Conservation (phyloP, 2,329 filamentous ascomycete genomes). For the Aspergillus fischeri region DNA sequence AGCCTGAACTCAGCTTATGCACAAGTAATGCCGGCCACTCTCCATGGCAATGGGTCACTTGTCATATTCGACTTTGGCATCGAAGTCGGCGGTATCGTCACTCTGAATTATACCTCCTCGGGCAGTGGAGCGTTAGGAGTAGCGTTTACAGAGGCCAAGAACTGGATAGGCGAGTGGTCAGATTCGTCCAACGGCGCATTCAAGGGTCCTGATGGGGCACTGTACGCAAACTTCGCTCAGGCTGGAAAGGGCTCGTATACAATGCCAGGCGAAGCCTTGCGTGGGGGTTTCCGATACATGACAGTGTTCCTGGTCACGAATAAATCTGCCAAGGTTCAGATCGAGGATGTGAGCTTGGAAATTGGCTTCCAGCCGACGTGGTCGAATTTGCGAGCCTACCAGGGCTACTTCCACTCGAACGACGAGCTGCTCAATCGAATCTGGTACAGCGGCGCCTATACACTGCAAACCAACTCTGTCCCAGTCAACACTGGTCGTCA, state of each 20-base stretch:
- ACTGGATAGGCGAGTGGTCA: slow-evolving; percentile 46
- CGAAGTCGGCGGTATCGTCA: slow-evolving; percentile 55
- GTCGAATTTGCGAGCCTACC: slow-evolving; percentile 50
- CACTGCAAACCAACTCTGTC: slow-evolving; percentile 46
- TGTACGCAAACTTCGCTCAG: slow-evolving; percentile 35
- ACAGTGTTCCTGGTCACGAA: slow-evolving; percentile 37
- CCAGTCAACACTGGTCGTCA: slow-evolving; percentile 36
- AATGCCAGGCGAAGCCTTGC: too few species aligned
- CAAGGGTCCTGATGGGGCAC: slow-evolving; percentile 41
- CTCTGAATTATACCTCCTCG: slow-evolving; percentile 47
- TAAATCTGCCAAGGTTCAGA: slow-evolving; percentile 28
- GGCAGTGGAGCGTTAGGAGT: slow-evolving; percentile 39
- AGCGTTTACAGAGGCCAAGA: slow-evolving; percentile 47
- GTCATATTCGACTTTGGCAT: slow-evolving; percentile 57
- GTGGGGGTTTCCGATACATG: slow-evolving; percentile 26
- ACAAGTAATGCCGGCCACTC: too few species aligned
- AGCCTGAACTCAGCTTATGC: too few species aligned
- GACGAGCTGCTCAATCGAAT: slow-evolving; percentile 52
- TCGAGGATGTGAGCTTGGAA: slow-evolving; percentile 41
- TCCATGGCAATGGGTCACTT: slow-evolving; percentile 47
- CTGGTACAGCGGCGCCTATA: slow-evolving; percentile 56
- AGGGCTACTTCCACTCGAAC: slow-evolving; percentile 51
- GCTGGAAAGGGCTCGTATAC: slow-evolving; percentile 17
- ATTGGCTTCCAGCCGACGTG: slow-evolving; percentile 50
- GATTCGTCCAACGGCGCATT: slow-evolving; percentile 47